A percentile compares a stretch with the other conserved stretches of the same genome.
These are phyloP conservation scores for Ascochyta clinopodiicola DNA, from an alignment of 2,329 filamentous ascomycete genomes.

Conservation along the genomic window DNA sequence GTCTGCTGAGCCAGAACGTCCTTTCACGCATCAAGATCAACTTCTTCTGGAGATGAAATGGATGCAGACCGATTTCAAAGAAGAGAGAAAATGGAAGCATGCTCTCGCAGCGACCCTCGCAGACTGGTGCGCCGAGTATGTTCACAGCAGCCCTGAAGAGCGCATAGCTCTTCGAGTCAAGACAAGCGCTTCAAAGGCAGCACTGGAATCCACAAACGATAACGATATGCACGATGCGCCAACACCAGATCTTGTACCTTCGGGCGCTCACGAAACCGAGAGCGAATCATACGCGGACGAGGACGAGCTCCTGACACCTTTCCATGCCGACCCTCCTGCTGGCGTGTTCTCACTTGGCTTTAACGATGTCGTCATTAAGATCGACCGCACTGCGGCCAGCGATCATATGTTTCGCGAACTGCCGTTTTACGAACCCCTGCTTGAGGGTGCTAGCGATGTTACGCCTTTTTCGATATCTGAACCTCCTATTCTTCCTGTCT, in stretches of 20 bases:
- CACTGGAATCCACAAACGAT: conserved; percentile 17
- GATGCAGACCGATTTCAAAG: conserved; percentile 96
- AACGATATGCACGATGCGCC: conserved; percentile 49
- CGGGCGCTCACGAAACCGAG: conserved; percentile 47
- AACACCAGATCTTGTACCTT: conserved; percentile 49
- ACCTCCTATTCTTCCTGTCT: conserved; percentile 76
- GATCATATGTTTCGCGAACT: conserved; percentile 81
- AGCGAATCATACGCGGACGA: conserved; percentile 48
- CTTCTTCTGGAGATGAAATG: conserved; percentile 92
- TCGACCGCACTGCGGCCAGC: conserved; percentile 75
- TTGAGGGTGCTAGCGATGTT: conserved; percentile 41
- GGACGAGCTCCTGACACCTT: conserved; percentile 52
- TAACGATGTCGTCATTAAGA: conserved; percentile 80
- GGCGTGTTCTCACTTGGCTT: conserved; percentile 83
- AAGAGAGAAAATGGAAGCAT: conserved; percentile 94
- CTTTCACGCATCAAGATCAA: conserved; percentile 82
- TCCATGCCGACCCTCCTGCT: conserved; percentile 65
- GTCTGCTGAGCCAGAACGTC: conserved; percentile 78
- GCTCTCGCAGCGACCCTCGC: conserved; percentile 81
- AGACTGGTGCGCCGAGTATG: conserved; percentile 83
- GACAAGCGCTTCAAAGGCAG: conserved; percentile 47
- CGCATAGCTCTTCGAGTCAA: conserved; percentile 73
- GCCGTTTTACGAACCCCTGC: conserved; percentile 70
- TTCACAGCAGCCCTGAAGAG: conserved; percentile 68
- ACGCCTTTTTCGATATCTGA: conserved; percentile 43